Evolutionary conservation across 208 protist species (phyloP).

Genomic region (Acanthamoeba divionensis): DNA sequence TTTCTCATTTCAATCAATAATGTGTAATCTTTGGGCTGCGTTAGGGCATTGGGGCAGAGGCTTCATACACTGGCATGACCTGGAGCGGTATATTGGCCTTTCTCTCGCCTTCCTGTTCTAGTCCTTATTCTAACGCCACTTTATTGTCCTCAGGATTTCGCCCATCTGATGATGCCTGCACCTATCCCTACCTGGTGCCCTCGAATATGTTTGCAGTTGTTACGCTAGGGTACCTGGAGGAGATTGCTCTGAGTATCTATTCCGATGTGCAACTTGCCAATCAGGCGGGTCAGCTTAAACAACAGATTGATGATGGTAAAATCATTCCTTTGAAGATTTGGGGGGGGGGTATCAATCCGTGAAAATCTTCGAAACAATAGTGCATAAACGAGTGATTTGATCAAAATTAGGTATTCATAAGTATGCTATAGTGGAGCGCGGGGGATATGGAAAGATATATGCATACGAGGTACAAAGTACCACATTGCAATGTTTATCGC

Average conservation of each 20-base stretch:
- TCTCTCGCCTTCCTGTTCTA: neutral
- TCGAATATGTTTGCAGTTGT: constrained; percentile 65
- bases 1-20: no score
- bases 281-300: neutral
- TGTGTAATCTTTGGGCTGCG: no score
- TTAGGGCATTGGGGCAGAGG: neutral
- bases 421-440: constrained; percentile 4
- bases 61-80: constrained; percentile 10
- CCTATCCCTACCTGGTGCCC: constrained; percentile 55
- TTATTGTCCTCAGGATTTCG: constrained; percentile 44
- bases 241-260: neutral
- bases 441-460: constrained; percentile 33
- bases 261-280: neutral
- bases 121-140: neutral
- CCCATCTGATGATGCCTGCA: constrained; percentile 63
- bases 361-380: neutral
- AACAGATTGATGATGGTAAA: constrained; percentile 19
- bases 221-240: neutral
- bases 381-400: neutral
- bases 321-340: no score
- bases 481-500: neutral
- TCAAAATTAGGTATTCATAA: neutral
- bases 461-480: constrained; percentile 56
- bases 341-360: neutral
- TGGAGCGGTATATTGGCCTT: neutral